Evolutionary conservation across 352 stramenopile species (phyloP).

Genomic region (Phytophthora ohioensis): DNA sequence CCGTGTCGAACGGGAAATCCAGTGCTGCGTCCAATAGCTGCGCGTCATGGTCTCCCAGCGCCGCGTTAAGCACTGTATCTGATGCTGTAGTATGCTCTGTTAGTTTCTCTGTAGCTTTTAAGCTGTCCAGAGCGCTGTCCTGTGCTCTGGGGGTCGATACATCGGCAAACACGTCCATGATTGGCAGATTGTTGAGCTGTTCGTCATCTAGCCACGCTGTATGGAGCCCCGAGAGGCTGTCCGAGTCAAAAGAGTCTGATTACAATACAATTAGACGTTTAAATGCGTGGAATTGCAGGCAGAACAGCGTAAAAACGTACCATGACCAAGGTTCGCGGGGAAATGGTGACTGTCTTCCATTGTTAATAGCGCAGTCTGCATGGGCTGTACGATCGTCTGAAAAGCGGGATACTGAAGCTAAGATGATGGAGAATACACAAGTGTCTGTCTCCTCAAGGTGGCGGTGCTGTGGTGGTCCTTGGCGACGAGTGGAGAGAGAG

Average conservation of each 20-base stretch:
- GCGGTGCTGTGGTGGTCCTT: constrained; percentile 4
- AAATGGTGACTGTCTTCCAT: constrained; percentile 46
- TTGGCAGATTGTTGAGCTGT: constrained; percentile 47
- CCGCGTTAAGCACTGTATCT: constrained; percentile 51
- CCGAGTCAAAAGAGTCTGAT: constrained; percentile 39
- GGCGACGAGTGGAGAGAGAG: constrained; percentile 4
- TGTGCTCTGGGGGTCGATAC: constrained; percentile 33
- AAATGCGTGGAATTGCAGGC: not conserved
- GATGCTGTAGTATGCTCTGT: constrained; percentile 43
- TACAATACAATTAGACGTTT: constrained; percentile 3
- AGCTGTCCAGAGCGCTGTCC: constrained; percentile 24
- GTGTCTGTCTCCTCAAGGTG: not conserved
- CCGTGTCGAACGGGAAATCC: constrained; percentile 52
- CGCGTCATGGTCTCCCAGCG: constrained; percentile 35
- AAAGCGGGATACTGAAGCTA: constrained; percentile 1
- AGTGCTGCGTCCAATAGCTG: constrained; percentile 37
- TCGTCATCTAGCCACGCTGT: constrained; percentile 63
- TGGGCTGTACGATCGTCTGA: constrained; percentile 16
- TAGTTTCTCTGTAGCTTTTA: constrained; percentile 33
- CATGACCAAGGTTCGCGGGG: constrained; percentile 21
- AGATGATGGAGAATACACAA: constrained; percentile 7
- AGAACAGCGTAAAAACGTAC: constrained; percentile 26
- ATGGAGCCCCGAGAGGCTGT: constrained; percentile 44
- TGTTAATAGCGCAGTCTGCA: constrained; percentile 36
- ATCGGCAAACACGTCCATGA: constrained; percentile 44